Evolutionary conservation across 306 rosid species (phyloP), one percentile per base, ranked within the genome.

Genomic region (Rosa rugosa): DNA sequence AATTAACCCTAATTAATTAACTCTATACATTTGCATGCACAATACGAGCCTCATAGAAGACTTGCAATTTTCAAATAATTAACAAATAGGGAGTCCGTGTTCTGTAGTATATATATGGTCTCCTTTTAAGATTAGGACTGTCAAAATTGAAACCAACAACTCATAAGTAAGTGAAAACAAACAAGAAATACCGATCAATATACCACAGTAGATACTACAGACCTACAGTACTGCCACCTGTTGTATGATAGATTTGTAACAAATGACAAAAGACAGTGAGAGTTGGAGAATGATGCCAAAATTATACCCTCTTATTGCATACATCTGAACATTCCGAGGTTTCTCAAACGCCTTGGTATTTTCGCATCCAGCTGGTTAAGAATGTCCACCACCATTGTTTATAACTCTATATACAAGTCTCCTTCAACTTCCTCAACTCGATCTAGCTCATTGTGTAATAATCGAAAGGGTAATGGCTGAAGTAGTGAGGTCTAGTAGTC

Each of bases 241-340:
- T 68, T 68, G 72, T 41, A 12, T 68, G 50, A 20, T n/a, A 20
- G 6, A 68, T 18, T 18, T 20, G 72, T 10, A 7, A 17, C 4
- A 3, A 40, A 68, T 2, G 72, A 68, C 45, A 40, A 68, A 68
- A 11, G 72, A 41, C 50, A 20, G 72, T 68, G 50, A 67, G 72
- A 40, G 72, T 68, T 41, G 49, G 72, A 18, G 50, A 41, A 68
- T 40, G 34, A 68, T 68, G 71, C 51, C 72, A 18, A 68, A 8
- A n/a, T 20, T 68, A 68, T 68, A 41, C 50, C 31, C 50, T 40
- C 71, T 66, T 36, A 16, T 65, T 65, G 70, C 17, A 12, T 14
- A 36, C 45, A 68, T n/a, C 31, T 40, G 72, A 68, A 41, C 72
- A 68, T 41, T 40, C 72, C 72, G 50, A 68, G 72, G 72, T 3